These are phyloP conservation scores for Vigna reflexopilosa DNA, from an alignment of 306 rosid species.

Conservation along the genomic window DNA sequence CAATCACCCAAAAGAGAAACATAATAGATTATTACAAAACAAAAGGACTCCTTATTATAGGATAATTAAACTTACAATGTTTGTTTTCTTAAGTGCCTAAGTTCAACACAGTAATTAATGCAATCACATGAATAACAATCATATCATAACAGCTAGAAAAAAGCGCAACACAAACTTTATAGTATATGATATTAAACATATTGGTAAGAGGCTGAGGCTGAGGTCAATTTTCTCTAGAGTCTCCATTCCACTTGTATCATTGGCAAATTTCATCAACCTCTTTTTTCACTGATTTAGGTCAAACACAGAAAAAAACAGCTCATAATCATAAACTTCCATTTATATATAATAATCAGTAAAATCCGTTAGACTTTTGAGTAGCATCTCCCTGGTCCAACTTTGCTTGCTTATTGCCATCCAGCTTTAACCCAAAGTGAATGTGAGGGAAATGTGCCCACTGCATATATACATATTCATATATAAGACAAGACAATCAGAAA, in stretches of 20 bases:
- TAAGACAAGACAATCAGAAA: constrained; percentile 25
- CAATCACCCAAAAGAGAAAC: constrained; percentile 11
- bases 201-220: constrained; percentile 43
- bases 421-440: constrained; percentile 92
- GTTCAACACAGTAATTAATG: constrained; percentile 52
- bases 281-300: constrained; percentile 45
- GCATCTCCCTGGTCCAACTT: constrained; percentile 69
- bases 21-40: constrained; percentile 11
- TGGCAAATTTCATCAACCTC: constrained; percentile 60
- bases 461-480: constrained; percentile 41
- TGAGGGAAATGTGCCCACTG: constrained; percentile 99
- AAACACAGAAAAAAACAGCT: constrained; percentile 43
- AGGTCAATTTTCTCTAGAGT: constrained; percentile 45
- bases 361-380: constrained; percentile 70
- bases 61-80: constrained; percentile 28
- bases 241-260: constrained; percentile 44
- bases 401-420: constrained; percentile 78
- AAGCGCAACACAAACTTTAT: constrained; percentile 43
- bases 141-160: constrained; percentile 31
- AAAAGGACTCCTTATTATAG: constrained; percentile 26
- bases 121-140: constrained; percentile 52
- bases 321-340: constrained; percentile 46
- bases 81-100: constrained; percentile 37
- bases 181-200: constrained; percentile 24
- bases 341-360: constrained; percentile 52